Evolutionary conservation across 1,284 basidiomycete genomes (phyloP).

Genomic region (Tilletia indica): DNA sequence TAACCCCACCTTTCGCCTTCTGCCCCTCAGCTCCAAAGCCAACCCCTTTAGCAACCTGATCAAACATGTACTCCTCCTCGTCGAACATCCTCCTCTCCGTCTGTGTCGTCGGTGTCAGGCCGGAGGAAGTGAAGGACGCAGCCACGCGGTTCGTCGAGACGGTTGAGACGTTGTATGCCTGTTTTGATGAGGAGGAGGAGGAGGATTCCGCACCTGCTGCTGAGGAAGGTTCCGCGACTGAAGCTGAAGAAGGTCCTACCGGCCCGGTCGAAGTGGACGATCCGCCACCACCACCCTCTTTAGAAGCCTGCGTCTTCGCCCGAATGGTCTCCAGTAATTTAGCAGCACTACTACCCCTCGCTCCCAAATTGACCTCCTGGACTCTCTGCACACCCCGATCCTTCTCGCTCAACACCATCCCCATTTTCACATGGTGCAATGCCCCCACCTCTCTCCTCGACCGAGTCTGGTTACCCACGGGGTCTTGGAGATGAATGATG

Average conservation of each 20-base stretch:
- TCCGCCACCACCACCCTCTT: background rate
- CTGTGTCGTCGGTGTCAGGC: constrained; percentile 74
- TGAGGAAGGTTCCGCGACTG: background rate
- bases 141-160: constrained; percentile 74
- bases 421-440: constrained; percentile 52
- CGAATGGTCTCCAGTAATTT: constrained; percentile 37
- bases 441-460: constrained; percentile 31
- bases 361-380: constrained; percentile 49
- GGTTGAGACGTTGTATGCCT: background rate
- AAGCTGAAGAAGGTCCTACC: background rate
- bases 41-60: constrained; percentile 84
- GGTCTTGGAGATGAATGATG: constrained; percentile 73
- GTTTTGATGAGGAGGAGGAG: background rate
- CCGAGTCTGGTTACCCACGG: constrained; percentile 23
- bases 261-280: background rate
- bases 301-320: constrained; percentile 23
- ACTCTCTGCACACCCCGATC: constrained; percentile 40
- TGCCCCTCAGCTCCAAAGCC: constrained; percentile 9
- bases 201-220: background rate
- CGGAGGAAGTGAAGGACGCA: constrained; percentile 88
- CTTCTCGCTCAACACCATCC: constrained; percentile 39
- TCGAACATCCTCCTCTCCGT: constrained; percentile 79
- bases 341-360: constrained; percentile 52
- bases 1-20: constrained; percentile 21
- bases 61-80: constrained; percentile 85